Conservation (phyloP, 1,139 yeast species). For the Arxiozyma bovina region DNA sequence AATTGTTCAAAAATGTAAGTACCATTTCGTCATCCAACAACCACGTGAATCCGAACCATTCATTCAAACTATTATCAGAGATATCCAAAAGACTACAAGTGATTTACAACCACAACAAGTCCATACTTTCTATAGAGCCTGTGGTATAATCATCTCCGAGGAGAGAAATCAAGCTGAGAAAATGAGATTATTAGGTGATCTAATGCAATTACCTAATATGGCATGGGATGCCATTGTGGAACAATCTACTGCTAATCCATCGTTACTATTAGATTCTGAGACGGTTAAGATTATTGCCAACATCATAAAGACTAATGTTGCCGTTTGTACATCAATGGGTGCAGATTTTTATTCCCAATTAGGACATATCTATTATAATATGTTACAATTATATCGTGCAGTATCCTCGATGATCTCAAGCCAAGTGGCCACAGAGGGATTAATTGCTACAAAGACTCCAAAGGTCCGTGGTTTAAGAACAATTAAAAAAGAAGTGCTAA, state of each 20-base stretch:
- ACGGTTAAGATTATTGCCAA: constrained; percentile 89
- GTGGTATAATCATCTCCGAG: constrained; percentile 88
- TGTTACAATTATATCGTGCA: constrained; percentile 83
- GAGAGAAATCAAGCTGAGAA: constrained; percentile 59
- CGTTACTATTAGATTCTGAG: constrained; percentile 70
- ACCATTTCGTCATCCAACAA: constrained; percentile 87
- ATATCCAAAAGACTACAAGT: constrained; percentile 76
- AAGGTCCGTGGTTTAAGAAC: constrained; percentile 92
- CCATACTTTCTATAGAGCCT: constrained; percentile 94
- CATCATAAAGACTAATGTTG: constrained; percentile 85
- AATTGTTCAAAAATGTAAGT: constrained; percentile 76
- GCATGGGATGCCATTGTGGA: constrained; percentile 90
- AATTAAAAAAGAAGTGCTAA: constrained; percentile 87
- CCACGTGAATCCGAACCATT: constrained; percentile 86
- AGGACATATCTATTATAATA: constrained; percentile 76
- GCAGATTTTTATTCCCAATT: constrained; percentile 86
- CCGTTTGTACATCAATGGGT: constrained; percentile 89
- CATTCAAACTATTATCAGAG: constrained; percentile 78
- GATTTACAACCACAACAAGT: constrained; percentile 96
- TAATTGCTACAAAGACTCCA: constrained; percentile 90
- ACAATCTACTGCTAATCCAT: constrained; percentile 86
- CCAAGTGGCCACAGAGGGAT: constrained; percentile 69
- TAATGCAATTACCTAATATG: constrained; percentile 86
- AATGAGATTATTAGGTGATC: constrained; percentile 62
- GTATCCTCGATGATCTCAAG: constrained; percentile 84